Conservation (phyloP, 768 basidiomycete species). For the Daedalea quercina region DNA sequence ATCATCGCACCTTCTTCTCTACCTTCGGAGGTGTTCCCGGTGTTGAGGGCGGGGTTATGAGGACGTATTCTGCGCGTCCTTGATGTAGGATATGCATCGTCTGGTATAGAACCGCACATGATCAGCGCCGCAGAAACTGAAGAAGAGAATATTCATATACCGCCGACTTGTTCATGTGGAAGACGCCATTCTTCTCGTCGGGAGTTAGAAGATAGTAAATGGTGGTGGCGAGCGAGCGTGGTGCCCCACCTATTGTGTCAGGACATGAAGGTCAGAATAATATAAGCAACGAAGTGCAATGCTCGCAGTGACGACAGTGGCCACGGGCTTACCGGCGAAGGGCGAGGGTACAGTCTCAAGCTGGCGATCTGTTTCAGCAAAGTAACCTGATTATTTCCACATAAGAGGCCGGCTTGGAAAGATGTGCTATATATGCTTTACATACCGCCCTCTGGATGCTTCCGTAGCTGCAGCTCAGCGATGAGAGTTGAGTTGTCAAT, state of each 20-base stretch:
- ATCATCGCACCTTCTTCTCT: conserved; percentile 32
- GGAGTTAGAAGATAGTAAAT: conserved; percentile 44
- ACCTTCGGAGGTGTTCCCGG: conserved; percentile 25
- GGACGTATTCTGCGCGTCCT: conserved; percentile 44
- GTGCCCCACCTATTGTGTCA: conserved; percentile 17
- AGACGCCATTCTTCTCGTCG: conserved; percentile 31
- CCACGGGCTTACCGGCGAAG: conserved; percentile 22
- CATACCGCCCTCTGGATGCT: conserved; percentile 26
- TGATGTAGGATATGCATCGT: conserved; percentile 47
- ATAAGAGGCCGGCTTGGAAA: too few species aligned
- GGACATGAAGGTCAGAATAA: neutral
- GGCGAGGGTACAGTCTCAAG: conserved; percentile 23
- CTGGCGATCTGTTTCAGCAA: conserved; percentile 29
- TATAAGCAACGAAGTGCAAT: neutral
- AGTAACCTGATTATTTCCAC: conserved; percentile 27
- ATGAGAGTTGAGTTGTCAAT: conserved; percentile 23
- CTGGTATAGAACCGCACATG: conserved; percentile 19
- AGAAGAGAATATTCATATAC: conserved; percentile 19
- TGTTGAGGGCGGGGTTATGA: conserved; percentile 27
- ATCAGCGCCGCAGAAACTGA: neutral
- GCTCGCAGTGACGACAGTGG: neutral
- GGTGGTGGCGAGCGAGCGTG: conserved; percentile 33
- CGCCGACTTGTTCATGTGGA: conserved; percentile 44
- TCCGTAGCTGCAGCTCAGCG: conserved; percentile 19
- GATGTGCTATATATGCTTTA: too few species aligned